phyloP scores from a whole-genome alignment of 371 early-diverging fungal genomes.

The Mucor mucedo region DNA sequence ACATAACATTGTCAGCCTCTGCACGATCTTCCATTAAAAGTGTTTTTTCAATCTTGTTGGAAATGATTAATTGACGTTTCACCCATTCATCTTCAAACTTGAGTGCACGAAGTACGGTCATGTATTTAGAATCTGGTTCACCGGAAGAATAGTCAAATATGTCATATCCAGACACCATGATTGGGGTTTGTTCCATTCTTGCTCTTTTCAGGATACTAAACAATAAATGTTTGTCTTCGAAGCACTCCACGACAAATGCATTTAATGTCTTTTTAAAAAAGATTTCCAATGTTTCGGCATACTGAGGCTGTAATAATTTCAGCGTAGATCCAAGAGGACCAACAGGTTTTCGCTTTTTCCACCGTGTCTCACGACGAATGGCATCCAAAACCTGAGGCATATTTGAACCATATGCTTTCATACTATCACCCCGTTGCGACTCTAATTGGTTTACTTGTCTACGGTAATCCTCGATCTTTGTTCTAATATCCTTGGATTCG shows the following conservation, averaged over 20 bases:
- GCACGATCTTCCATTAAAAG: conserved; percentile 76
- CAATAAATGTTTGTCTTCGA: conserved; percentile 68
- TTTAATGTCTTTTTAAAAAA: conserved; percentile 70
- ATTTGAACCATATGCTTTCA: conserved; percentile 73
- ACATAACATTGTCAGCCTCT: conserved; percentile 79
- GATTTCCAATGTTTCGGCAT: conserved; percentile 72
- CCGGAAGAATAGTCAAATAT: conserved; percentile 74
- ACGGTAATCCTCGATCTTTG: too few relatives aligned
- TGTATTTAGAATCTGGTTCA: conserved; percentile 66
- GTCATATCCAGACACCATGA: conserved; percentile 68
- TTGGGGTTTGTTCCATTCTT: conserved; percentile 53
- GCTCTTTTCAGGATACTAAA: conserved; percentile 53
- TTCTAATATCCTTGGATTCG: neutral
- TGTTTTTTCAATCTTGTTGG: conserved; percentile 74
- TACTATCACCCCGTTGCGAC: conserved; percentile 61
- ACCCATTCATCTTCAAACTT: conserved; percentile 75
- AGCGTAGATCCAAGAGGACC: conserved; percentile 87
- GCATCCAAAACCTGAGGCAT: conserved; percentile 72
- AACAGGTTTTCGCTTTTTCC: conserved; percentile 65
- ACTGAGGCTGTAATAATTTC: conserved; percentile 68
- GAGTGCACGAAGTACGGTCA: conserved; percentile 76
- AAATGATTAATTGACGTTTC: conserved; percentile 76
- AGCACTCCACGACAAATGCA: conserved; percentile 76
- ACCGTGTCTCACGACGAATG: conserved; percentile 66
- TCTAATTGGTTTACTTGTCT: too few relatives aligned